Evolutionary conservation across 139 green algal genomes (phyloP), one percentile per base, ranked within the genome.

Genomic region (Ettlia oleoabundans): DNA sequence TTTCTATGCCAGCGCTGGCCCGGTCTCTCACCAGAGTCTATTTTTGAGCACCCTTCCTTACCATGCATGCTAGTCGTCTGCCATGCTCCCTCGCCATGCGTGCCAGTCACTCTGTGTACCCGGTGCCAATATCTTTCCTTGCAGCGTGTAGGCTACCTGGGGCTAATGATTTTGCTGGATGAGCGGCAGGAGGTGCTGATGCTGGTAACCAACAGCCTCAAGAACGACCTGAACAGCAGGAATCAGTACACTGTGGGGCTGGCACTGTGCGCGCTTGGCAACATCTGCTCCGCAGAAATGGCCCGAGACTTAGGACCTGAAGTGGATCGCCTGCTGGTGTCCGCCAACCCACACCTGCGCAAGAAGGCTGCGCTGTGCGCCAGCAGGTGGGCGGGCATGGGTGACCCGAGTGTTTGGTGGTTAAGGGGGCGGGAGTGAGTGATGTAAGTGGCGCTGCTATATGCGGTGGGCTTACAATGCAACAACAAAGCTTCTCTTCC

Each of bases 151-250:
- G 97, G 97, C 22, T 99, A 99, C 89, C 90, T 99, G 67, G 97
- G 94, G 8, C 87, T 99, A 22, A 99, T 98, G 94, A 84, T 99
- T 47, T 86, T 99, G 83, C 91, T 99, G 53, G 97, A 99, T 76
- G 97, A 99, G 88, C 88, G 95, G 26, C 94, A 98, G 78, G 97
- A 99, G 89, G 95, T 99, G 75, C 94, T 99, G n/a, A 99, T 99
- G 97, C 91, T 99, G 53, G 97, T 99, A 33, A 99, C 97, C 76
- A 99, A 99, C 90, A 96, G 90, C 2, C 65, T 99, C 10, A 99
- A 99, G 88, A 97, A 96, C 75, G 95, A 98, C 87, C 85, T 99
- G 19, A 95, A 93, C 78, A 90, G 89, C 75, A 58, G 78, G 18
- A 94, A 97, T 84, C 92, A 95, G 33, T 98, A 95, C 89, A 96